These are phyloP conservation scores for Aspergillus neoniger DNA, from an alignment of 2,329 filamentous ascomycete genomes.

Conservation along the genomic window DNA sequence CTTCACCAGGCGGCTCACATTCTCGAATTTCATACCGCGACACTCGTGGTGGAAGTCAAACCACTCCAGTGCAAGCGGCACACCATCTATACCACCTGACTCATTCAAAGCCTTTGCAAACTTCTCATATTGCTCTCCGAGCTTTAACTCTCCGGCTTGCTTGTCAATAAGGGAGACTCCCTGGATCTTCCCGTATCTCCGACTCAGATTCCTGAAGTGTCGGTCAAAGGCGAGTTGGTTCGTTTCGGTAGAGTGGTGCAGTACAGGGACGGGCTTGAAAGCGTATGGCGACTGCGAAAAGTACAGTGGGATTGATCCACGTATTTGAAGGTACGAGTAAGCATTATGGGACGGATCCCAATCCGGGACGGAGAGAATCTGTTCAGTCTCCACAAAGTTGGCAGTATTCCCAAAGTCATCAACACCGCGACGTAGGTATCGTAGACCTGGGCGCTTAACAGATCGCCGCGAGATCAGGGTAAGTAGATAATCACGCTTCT, in stretches of 20 bases:
- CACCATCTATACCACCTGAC: conserved; percentile 54
- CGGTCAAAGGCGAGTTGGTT: conserved; percentile 77
- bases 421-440: conserved; percentile 86
- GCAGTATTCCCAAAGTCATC: conserved; percentile 87
- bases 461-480: conserved; percentile 91
- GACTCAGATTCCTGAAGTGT: conserved; percentile 72
- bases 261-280: conserved; percentile 79
- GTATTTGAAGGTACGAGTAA: conserved; percentile 82
- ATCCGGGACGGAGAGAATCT: conserved; percentile 73
- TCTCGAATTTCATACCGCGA: conserved; percentile 96
- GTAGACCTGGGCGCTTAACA: conserved; percentile 78
- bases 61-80: conserved; percentile 77
- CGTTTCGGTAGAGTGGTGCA: conserved; percentile 76
- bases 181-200: conserved; percentile 74
- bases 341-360: conserved; percentile 65
- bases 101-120: conserved; percentile 69
- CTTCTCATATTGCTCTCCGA: conserved; percentile 76
- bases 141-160: conserved; percentile 74
- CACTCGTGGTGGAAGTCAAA: conserved; percentile 95
- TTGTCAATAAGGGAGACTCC: conserved; percentile 86
- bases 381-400: conserved; percentile 93
- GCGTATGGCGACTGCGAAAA: conserved; percentile 95
- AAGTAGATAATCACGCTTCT: conserved; percentile 64
- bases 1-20: conserved; percentile 78
- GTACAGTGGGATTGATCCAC: conserved; percentile 90